Evolutionary conservation across 176 grass and related monocot genomes (phyloP).

Genomic region (Rhynchospora breviuscula): DNA sequence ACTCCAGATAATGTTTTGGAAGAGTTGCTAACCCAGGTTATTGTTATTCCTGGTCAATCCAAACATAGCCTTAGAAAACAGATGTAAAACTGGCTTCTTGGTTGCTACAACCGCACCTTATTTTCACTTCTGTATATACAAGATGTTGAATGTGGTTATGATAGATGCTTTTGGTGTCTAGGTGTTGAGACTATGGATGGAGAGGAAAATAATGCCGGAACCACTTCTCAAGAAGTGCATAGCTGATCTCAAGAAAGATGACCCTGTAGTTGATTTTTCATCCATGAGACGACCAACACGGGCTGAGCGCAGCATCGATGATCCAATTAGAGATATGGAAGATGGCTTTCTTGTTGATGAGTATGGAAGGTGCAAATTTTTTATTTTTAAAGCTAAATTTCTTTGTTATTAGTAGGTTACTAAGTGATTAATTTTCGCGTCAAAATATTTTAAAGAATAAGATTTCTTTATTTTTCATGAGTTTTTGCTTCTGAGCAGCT

Average conservation of each 20-base stretch:
- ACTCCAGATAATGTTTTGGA: too few relatives aligned
- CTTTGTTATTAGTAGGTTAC: slow-evolving; percentile 5
- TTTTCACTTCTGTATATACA: neutral
- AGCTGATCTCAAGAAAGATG: slow-evolving; percentile 73
- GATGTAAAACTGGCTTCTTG: neutral
- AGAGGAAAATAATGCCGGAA: slow-evolving; percentile 98
- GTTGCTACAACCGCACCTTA: neutral
- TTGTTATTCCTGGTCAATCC: too few relatives aligned
- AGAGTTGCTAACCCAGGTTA: too few relatives aligned
- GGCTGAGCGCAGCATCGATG: slow-evolving; percentile 89
- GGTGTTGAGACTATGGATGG: slow-evolving; percentile 95
- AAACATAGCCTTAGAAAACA: neutral
- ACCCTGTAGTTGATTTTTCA: slow-evolving; percentile 39
- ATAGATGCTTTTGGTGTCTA: slow-evolving; percentile 28
- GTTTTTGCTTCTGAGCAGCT: slow-evolving; percentile 3
- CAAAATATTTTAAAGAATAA: slow-evolving; percentile 20
- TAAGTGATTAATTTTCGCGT: neutral
- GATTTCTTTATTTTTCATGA: slow-evolving; percentile 11
- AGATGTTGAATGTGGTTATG: neutral
- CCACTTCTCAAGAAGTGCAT: slow-evolving; percentile 54
- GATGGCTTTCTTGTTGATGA: slow-evolving; percentile 90
- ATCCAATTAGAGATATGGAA: slow-evolving; percentile 97
- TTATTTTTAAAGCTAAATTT: slow-evolving; percentile 18
- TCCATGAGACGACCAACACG: slow-evolving; percentile 52
- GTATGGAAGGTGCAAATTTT: slow-evolving; percentile 81